A percentile compares a stretch with the other conserved stretches of the same genome.
Conservation (phyloP, 1,139 yeast genomes). For the Hyphopichia khmerensis region DNA sequence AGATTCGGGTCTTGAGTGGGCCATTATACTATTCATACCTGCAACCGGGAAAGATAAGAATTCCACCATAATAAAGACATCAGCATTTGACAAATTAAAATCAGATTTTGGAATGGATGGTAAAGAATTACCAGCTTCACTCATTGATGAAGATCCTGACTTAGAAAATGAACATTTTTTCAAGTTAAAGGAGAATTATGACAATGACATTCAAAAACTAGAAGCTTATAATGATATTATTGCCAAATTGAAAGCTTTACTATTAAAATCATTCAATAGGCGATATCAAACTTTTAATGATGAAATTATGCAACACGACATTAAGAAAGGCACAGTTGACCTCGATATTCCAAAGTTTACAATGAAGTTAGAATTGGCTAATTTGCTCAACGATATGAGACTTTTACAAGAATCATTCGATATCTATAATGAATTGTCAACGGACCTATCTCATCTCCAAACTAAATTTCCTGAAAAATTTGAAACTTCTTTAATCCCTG, state of each 20-base stretch:
- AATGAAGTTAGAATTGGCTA: conserved; percentile 24
- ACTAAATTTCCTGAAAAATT: conserved; percentile 20
- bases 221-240: conserved; percentile 53
- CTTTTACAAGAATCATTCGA: conserved; percentile 58
- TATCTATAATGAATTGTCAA: conserved; percentile 40
- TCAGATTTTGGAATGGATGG: conserved; percentile 60
- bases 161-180: conserved; percentile 33
- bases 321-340: conserved; percentile 3
- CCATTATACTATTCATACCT: conserved; percentile 57
- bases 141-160: conserved; percentile 11
- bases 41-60: conserved; percentile 44
- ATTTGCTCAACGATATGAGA: conserved; percentile 45
- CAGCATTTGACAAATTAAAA: conserved; percentile 63
- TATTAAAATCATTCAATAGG: conserved; percentile 55
- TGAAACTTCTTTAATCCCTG: conserved; percentile 6
- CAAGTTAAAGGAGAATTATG: conserved; percentile 38
- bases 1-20: conserved; percentile 55
- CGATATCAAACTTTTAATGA: conserved; percentile 42
- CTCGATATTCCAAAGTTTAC: conserved; percentile 9
- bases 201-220: conserved; percentile 33
- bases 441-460: conserved; percentile 19
- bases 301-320: conserved; percentile 30
- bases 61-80: conserved; percentile 46
- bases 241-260: conserved; percentile 47
- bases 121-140: conserved; percentile 24